Base-by-base conservation (phyloP, 1,139 yeast genomes). In the Zygoascus sp. region DNA sequence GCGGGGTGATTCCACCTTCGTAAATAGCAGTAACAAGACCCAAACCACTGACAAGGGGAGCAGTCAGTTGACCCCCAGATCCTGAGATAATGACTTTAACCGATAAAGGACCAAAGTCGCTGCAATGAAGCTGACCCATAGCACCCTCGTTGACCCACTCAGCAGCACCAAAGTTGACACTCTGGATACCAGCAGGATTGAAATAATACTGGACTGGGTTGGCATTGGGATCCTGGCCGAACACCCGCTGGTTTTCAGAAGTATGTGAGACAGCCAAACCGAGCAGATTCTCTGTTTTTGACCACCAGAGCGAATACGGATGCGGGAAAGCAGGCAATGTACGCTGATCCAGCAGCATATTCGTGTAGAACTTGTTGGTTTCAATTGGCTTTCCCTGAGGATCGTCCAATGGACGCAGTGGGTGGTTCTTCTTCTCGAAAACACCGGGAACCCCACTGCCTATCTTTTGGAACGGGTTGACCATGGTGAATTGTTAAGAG, bases 291-390 rank as follows among this genome's bases (percentile, higher is more conserved):
- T 61, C 54, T 19, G 70, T 74, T 40, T 62, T 68, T 3, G 77
- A 68, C 63, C 72, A 80, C 81, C 87, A 86, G 38, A 88, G 65
- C 1, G 88, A 80, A 60, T 86, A 88, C 1, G 97, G 97, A 58
- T 83, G 89, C 1, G 95, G 78, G 82, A 86, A 87, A 3, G 82
- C 76, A 2, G 77, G 83, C 46, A 77, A 67, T 9, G 76, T 75
- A 60, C 85, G 92, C 36, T 69, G 67, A 1, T 74, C 92, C 20
- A 89, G 74, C 51, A 87, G 67, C 61, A 88, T 68, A 65, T 89
- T 89, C 8, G 86, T 83, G 62, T 84, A 88, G 64, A 87, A 89
- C 62, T 88, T 87, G 68, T 89, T 89, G 16, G 97, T 88, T 53
- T 80, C 79, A 41, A 80, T 73, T 5, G 95, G 87, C 13, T 61